Evolutionary conservation across 2,329 filamentous ascomycete species (phyloP), one percentile per base, ranked within the genome.

Genomic region (Fusarium tricinctum): DNA sequence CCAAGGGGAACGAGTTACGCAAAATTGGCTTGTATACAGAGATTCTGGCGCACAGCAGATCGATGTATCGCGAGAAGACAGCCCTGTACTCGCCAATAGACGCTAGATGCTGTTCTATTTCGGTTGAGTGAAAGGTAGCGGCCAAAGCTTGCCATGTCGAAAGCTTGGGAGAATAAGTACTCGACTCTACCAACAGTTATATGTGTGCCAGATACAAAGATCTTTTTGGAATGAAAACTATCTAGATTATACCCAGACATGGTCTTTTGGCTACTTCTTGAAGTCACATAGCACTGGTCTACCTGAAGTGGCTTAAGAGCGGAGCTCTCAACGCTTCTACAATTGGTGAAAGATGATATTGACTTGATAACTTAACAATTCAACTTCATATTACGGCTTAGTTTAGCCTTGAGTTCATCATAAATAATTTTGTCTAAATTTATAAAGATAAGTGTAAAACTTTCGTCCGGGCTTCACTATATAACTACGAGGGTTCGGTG

Each of bases 261-360:
- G 35, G 35, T 13, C 4, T 10, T 3, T 6, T 4, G 71, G 65
- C 22, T 20, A 56, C 73, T 74, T 35, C 54, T 71, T 8, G 58
- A 28, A 28, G 9, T 28, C 9, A 12, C 12, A 9, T 73, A 6
- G 66, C 68, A 2, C 51, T 62, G 19, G 56, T 74, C 7, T 51
- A 73, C 12, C 48, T 75, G 3, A 61, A 72, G 8, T 68, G 63
- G 10, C 61, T 74, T 2, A 15, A 6, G 12, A 15, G 9, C 20
- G 14, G 22, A 23, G 4, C 15, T 8, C 62, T 2, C 58, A 12
- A 12, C 26, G 2, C 10, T 28, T 28, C 9, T 28, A 12, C 26
- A 28, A 12, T 28, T 28, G 26, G 26, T 28, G 26, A 5, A 12
- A 28, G 9, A 28, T 28, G 10, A 2, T 4, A 28, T 28, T 28